Conservation (phyloP, 78 protist species). For the Acrasis kona region DNA sequence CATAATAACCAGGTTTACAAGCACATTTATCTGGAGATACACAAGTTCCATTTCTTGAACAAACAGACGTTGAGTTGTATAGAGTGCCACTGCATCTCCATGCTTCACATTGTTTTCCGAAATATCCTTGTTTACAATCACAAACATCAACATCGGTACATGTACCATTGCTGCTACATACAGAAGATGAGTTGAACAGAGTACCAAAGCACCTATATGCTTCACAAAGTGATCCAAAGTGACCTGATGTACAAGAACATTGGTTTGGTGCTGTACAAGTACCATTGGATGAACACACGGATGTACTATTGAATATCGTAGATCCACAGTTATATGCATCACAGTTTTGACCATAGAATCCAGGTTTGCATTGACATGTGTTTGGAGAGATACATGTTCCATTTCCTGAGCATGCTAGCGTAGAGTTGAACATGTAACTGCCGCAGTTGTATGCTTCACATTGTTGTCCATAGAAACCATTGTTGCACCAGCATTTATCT, state of each 20-base stretch:
- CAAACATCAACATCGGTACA: constrained; percentile 1
- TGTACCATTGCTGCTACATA: background rate
- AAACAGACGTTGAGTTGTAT: background rate
- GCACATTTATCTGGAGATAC: background rate
- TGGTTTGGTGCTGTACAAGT: background rate
- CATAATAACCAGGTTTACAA: background rate
- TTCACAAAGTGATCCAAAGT: background rate
- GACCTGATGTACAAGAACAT: background rate
- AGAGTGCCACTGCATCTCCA: background rate
- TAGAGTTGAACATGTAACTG: background rate
- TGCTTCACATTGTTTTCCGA: background rate
- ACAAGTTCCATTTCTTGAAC: background rate
- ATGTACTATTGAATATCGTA: background rate
- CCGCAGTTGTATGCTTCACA: background rate
- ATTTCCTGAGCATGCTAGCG: background rate
- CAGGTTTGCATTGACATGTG: background rate
- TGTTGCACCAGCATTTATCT: background rate
- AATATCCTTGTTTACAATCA: background rate
- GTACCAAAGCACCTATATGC: background rate
- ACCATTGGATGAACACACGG: background rate
- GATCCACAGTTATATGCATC: background rate
- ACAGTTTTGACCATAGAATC: background rate
- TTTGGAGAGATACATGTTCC: background rate
- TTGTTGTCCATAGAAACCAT: background rate
- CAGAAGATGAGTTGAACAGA: background rate